Base-by-base conservation (phyloP, 768 basidiomycete species). In the Lentinula boryana region DNA sequence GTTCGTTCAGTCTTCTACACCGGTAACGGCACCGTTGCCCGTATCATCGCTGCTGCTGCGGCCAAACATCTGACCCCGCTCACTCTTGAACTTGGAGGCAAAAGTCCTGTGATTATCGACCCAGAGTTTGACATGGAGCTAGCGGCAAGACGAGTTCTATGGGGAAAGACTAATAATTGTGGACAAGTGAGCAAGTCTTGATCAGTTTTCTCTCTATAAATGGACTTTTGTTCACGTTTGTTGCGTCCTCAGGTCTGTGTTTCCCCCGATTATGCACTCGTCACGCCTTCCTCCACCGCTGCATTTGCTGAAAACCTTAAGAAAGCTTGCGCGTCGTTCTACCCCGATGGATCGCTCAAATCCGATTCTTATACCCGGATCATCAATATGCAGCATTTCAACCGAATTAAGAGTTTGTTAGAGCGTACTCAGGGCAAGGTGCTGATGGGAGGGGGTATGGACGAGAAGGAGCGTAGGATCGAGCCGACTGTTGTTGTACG, bases 161-260 rank as follows among this genome's bases (percentile, higher is more conserved):
- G 90, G 89, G 91, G 91, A n/a, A 91, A 91, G 66, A 72, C 75
- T 51, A 72, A 79, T 40, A 95, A 95, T 65, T 84, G 83, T 0
- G 93, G 93, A 2, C 83, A 93, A 23, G 55, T 56, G 38, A 40
- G 55, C 40, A 12, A 4, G 16, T 35, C 35, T 4, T 40, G 16
- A 23, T 55, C 7, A 23, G 18, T 33, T 7, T 8, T n/a, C 33
- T 6, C 18, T 3, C 5, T 55, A 21, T 6, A 15, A 8, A 13
- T 32, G 18, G 15, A 21, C 40, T 36, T 15, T 15, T 16, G 13
- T 46, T 44, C n/a, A 8, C 44, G 16, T n/a, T n/a, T 43, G 4
- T 23, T 9, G 27, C 18, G 10, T 6, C 16, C 38, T 2, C 7
- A 58, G 75, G 85, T 85, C 1, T 94, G 92, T 60, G 76, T 87